Base-by-base conservation (phyloP, 2,329 filamentous ascomycete species). In the Calonectria pteridis region DNA sequence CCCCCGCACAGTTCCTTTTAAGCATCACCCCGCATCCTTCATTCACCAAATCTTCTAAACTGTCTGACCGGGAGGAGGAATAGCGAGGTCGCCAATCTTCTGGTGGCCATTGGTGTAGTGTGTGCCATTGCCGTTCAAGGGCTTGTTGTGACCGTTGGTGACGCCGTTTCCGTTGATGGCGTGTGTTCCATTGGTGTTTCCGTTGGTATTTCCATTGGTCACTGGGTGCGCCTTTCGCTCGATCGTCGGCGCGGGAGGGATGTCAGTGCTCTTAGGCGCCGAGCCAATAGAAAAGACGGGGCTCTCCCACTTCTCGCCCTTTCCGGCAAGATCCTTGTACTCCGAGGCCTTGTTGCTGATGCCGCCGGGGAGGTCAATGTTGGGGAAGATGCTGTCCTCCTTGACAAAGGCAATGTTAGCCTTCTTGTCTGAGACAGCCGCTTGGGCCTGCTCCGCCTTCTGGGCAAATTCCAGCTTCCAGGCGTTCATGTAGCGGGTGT, bases 291-390 rank as follows among this genome's bases (percentile, higher is more conserved):
- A 93, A 88, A 99, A 99, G 81, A 99, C 92, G 13, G 96, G 95
- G 74, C 94, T 97, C 88, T 98, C 94, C 97, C 97, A 99, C 84
- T 92, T 93, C 70, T 98, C 94, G 67, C 97, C 97, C 91, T 97
- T 95, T 78, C 88, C 89, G 11, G 96, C 95, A 72, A 98, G 89
- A 28, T 98, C 92, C 87, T 92, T 95, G 90, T 97, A 98, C 85
- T 98, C 95, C 29, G 95, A 97, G 13, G 96, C 96, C 91, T 98
- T 98, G 87, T 92, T 93, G 79, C 94, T 97, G 83, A 98, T 96
- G 69, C 95, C 96, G 29, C 85, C 85, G 31, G 96, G 95, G 7
- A 99, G 89, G 71, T 93, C 90, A 82, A 99, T 93, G 82, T 96
- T 88, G 81, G 95, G 94, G 93, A 99, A 98, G 77, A 91, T 95